phyloP scores from a whole-genome alignment of 306 rosid genomes.

The Acacia acuminata region DNA sequence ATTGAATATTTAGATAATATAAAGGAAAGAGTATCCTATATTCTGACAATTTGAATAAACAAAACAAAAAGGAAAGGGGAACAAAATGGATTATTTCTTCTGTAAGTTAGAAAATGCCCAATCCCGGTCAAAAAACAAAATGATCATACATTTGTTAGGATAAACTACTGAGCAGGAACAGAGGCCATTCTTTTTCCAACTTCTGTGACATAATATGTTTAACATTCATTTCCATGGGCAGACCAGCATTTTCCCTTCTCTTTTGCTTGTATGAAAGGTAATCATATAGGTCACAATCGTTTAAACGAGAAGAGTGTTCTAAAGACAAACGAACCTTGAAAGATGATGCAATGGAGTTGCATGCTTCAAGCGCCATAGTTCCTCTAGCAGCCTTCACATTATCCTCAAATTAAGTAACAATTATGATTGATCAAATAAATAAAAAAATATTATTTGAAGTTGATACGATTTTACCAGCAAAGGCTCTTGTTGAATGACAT shows the following conservation, averaged over 20 bases:
- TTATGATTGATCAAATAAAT: conserved; percentile 23
- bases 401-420: conserved; percentile 37
- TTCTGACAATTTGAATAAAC: neutral
- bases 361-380: conserved; percentile 91
- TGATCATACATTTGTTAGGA: neutral
- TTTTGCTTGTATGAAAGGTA: neutral
- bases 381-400: conserved; percentile 73
- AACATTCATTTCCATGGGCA: neutral
- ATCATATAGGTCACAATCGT: neutral
- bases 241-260: neutral
- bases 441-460: conserved; percentile 16
- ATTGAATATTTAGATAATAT: neutral
- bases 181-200: neutral
- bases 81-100: neutral
- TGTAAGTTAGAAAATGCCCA: neutral
- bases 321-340: conserved; percentile 55
- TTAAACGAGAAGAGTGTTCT: conserved; percentile 9
- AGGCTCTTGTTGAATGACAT: conserved; percentile 68
- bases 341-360: conserved; percentile 80
- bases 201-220: neutral
- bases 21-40: neutral
- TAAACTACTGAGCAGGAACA: neutral
- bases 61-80: neutral
- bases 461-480: conserved; percentile 53
- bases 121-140: conserved; percentile 2